Evolutionary conservation across 2,329 filamentous ascomycete species (phyloP), one percentile per base, ranked within the genome.

Genomic region (Hypoxylon sp.): DNA sequence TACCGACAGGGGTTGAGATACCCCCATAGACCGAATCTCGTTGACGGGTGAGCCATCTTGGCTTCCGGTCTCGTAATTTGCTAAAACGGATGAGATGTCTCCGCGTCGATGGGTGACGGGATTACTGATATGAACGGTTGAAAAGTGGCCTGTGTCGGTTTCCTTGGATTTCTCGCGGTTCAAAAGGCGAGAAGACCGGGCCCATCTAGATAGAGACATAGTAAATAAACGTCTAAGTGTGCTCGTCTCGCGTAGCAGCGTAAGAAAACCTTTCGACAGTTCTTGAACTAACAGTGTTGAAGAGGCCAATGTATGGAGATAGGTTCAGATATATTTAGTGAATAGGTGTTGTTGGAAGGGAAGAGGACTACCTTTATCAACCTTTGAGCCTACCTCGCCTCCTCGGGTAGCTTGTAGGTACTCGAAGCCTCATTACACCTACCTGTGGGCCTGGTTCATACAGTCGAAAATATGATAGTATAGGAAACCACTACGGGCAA

Each of bases 131-230:
- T 68, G 63, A 8, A 67, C 37, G 1, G 64, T 67, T 20, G 57
- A 39, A 51, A 65, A 70, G 22, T 47, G 51, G 19, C 22, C 47
- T 43, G 56, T 20, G 20, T 64, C 54, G 44, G 19, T 43, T 15
- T 55, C 41, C 11, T 55, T 52, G 15, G 63, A 59, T 43, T 61
- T 70, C 19, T 68, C 62, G 28, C 65, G 65, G 26, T 46, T 22
- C 15, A 67, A 59, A 34, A 65, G 62, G 28, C 55, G 64, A 17
- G 24, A 26, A n/a, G 68, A 63, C 30, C 69, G 49, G 34, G 68
- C 65, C 67, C 67, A 68, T 44, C 67, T 63, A 19, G 60, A 48
- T 17, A 69, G 20, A 52, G 68, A 69, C 68, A 70, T 70, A 22
- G 48, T 34, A 57, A 57, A 54, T 56, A 55, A 34, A 20, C 28